Evolutionary conservation across 108 stramenopile genomes (phyloP), one percentile per base, ranked within the genome.

Genomic region (Skeletonema potamos): DNA sequence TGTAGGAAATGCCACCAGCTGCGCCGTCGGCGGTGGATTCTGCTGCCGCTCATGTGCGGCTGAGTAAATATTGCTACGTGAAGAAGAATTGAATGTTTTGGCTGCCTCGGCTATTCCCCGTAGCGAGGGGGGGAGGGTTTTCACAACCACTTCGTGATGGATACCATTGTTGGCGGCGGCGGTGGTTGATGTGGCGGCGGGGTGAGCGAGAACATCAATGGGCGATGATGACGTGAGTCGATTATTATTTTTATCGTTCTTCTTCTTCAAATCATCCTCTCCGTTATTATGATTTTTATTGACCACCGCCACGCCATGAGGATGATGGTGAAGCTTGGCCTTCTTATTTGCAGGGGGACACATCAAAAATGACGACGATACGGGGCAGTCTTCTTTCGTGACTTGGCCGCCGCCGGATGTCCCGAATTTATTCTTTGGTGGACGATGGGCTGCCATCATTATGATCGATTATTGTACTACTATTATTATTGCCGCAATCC

Each of bases 1-100:
- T 41, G 68, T 70, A 15, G 68, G 68, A 30, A 70, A 70, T 24
- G 48, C 48, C 48, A 51, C 48, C 48, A 51, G 8, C 22, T 51
- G 48, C 48, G 22, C 20, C 18, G 13, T 46, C 44, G 2, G 11
- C 48, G 17, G 3, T 34, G 39, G 1, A 1, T 24, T 22, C 22
- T 51, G 39, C 15, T 41, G 39, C 34, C 8, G 39, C 34, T 10
- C 8, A 36, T 32, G 30, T 32, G 1, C 30, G 30, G 30, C 1
- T 0, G 30, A 2, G 4, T 44, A 4, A 17, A 17, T 44, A 18
- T 18, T 44, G 34, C 34, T 6, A 18, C 48, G 48, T 51, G n/a
- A 51, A 15, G 48, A 51, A 1, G 9, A 51, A 20, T 51, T 6
- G 9, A 51, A n/a, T 8, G 15, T n/a, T 7, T 24, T 51, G 48